A percentile compares a stretch with the other conserved stretches of the same genome.
These are phyloP conservation scores for Eucalyptus virginea DNA, from an alignment of 345 rosid species.

Conservation along the genomic window DNA sequence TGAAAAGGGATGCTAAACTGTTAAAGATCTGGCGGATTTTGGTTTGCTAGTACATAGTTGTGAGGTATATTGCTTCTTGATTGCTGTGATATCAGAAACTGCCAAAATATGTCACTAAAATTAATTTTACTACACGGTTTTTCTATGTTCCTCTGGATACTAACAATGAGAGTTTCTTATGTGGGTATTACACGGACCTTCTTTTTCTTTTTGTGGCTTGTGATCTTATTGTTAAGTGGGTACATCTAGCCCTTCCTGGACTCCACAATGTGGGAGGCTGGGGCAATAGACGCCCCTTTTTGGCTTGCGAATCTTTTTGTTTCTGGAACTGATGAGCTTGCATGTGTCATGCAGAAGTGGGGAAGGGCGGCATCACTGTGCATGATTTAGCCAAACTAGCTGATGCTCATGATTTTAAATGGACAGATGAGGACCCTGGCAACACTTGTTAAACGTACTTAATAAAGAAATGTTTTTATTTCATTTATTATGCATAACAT, in stretches of 20 bases:
- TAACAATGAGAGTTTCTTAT: neutral
- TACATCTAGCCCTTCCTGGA: neutral
- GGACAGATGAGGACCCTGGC: slow-evolving; percentile 42
- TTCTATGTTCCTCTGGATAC: neutral
- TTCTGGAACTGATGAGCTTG: neutral
- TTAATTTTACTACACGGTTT: neutral
- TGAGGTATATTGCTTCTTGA: neutral
- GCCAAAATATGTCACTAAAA: neutral
- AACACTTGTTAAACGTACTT: neutral
- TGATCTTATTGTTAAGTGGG: neutral
- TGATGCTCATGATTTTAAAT: slow-evolving; percentile 51
- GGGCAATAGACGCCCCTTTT: neutral
- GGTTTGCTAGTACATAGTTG: neutral
- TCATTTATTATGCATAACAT: neutral
- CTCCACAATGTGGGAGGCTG: neutral
- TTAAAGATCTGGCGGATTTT: neutral
- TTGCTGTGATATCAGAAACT: neutral
- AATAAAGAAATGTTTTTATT: neutral
- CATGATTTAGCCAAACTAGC: slow-evolving; percentile 52
- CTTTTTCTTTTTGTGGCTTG: neutral
- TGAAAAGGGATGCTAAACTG: neutral
- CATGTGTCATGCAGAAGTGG: slow-evolving; percentile 29
- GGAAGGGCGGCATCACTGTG: slow-evolving; percentile 37
- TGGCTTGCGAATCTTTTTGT: neutral
- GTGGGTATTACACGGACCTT: neutral